Base-by-base conservation (phyloP, 225 moss, liverwort and hornwort species). In the Polytrichum formosum region DNA sequence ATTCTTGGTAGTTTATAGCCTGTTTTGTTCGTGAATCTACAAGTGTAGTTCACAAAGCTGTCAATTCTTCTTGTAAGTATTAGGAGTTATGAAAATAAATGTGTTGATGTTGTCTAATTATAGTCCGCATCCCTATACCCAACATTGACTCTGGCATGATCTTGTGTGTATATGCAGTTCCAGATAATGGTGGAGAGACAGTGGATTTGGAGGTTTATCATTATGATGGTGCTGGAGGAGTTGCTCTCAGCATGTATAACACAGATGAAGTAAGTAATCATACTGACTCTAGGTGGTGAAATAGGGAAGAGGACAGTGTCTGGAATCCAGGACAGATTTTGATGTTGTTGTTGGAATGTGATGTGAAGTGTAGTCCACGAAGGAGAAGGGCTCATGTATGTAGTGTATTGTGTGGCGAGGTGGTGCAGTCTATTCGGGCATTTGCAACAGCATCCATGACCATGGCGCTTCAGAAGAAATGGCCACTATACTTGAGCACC, bases 401-500 rank as follows among this genome's bases (percentile, higher is more conserved):
- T 37, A 37, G 13, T 37, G 37, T 37, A 37, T 37, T 10, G 37
- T 37, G 37, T 37, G 13, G 13, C 0, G 37, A 2, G 6, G 5
- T 56, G 27, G 3, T 69, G 67, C 85, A 88, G 91, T 92, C 95
- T 31, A 92, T 95, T 73, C 87, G 89, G 7, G 73, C 63, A 25
- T 95, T 95, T 55, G 95, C 92, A 20, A 82, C 78, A 72, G 82
- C 91, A 33, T 95, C 95, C 20, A 65, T 95, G 84, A 82, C 83
- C 4, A 91, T 95, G 87, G 95, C 95, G 1, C 78, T 83, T 5
- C 69, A 74, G 59, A 95, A 95, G 76, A 82, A 83, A 54, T 95
- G 95, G 95, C 95, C 95, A 21, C 65, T 95, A 10, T 95, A 95
- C 74, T 74, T 95, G 67, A 95, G 92, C 70, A 95, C 95, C 18